Conservation (phyloP, 1,139 yeast genomes). For the Saccharomyces hybrid region DNA sequence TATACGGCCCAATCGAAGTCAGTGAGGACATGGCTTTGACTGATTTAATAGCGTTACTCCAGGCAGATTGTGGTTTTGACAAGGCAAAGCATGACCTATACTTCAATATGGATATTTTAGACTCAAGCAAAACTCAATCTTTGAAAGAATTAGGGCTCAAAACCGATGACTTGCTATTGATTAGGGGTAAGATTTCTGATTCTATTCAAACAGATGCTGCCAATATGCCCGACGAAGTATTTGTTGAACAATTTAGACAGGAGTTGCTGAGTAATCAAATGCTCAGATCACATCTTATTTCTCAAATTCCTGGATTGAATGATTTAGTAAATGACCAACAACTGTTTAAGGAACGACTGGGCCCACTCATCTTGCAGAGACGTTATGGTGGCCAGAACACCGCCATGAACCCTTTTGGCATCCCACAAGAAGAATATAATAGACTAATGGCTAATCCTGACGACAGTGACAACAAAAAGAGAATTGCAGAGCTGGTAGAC, state of each 20-base stretch:
- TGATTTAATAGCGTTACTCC: conserved; percentile 71
- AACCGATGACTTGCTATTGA: conserved; percentile 53
- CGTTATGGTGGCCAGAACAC: conserved; percentile 23
- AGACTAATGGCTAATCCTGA: conserved; percentile 58
- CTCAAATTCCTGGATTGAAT: conserved; percentile 39
- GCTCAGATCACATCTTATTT: conserved; percentile 34
- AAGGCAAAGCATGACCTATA: conserved; percentile 42
- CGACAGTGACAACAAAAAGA: conserved; percentile 61
- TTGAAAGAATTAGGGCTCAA: conserved; percentile 42
- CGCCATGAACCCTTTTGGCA: conserved; percentile 28
- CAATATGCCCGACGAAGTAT: conserved; percentile 30
- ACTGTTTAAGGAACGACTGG: conserved; percentile 44
- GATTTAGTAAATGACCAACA: conserved; percentile 44
- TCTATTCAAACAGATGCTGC: conserved; percentile 11
- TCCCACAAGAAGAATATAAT: conserved; percentile 42
- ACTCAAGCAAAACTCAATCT: conserved; percentile 31
- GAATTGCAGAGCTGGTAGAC: conserved; percentile 60
- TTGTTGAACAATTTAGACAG: conserved; percentile 46
- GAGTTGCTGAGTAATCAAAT: conserved; percentile 39
- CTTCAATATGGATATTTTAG: conserved; percentile 41
- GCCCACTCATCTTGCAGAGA: conserved; percentile 31
- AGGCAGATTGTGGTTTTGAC: conserved; percentile 59
- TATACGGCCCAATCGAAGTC: conserved; percentile 32
- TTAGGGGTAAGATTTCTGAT: conserved; percentile 27
- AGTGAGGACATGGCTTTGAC: conserved; percentile 55